phyloP scores from a whole-genome alignment of 2,329 filamentous ascomycete species.

The Fusarium sp. region DNA sequence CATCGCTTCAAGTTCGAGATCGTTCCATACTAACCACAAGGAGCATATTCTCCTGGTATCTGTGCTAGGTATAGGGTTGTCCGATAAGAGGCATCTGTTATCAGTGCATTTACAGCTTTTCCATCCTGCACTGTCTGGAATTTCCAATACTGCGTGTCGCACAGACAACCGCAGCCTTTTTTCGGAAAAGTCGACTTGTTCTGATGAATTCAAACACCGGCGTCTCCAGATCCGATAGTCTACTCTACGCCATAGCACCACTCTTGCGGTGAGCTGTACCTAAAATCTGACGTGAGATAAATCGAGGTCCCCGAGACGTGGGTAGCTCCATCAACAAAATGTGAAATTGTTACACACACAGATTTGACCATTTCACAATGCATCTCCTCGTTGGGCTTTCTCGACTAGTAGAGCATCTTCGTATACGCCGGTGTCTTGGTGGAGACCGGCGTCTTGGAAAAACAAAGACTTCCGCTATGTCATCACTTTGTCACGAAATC shows the following conservation, averaged over 20 bases:
- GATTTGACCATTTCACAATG: neutral
- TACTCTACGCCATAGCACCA: neutral
- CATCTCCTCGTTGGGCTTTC: neutral
- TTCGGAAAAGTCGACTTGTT: too few relatives aligned
- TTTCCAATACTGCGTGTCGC: neutral
- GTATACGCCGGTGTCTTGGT: constrained; percentile 11
- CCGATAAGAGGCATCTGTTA: too few relatives aligned
- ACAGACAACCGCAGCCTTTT: too few relatives aligned
- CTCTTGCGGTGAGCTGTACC: too few relatives aligned
- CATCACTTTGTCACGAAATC: constrained; percentile 10
- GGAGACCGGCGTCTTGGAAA: constrained; percentile 3
- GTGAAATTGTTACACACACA: neutral
- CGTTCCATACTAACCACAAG: neutral
- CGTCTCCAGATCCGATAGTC: constrained; percentile 1
- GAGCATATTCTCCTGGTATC: neutral
- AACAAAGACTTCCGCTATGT: neutral
- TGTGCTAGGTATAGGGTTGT: too few relatives aligned
- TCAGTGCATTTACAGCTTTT: neutral
- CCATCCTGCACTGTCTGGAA: neutral
- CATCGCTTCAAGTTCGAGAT: neutral
- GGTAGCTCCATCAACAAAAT: neutral
- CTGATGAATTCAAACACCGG: neutral
- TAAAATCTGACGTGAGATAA: constrained; percentile 18
- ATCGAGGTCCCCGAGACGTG: neutral
- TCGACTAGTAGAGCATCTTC: neutral